These are phyloP conservation scores for Eragrostis nindensis DNA, from an alignment of 176 grass and related monocot genomes.

Conservation along the genomic window DNA sequence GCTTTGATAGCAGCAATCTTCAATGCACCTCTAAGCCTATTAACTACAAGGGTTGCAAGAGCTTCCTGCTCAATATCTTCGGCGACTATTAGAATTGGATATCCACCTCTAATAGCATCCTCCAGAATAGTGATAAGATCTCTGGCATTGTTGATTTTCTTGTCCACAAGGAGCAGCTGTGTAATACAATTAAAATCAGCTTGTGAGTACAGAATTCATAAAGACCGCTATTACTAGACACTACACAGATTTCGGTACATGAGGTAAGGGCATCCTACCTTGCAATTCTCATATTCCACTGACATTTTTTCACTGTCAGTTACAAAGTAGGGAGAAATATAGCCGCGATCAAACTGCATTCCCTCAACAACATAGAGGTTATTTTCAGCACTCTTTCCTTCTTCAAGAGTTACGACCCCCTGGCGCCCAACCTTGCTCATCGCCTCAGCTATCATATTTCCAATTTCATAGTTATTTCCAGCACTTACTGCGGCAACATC, in stretches of 20 bases:
- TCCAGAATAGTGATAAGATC: constrained; percentile 70
- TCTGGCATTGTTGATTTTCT: constrained; percentile 72
- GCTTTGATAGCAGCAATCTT: constrained; percentile 75
- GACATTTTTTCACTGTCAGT: constrained; percentile 83
- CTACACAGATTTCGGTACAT: background rate
- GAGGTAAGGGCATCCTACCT: constrained; percentile 41
- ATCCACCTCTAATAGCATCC: constrained; percentile 54
- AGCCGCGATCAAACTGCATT: constrained; percentile 75
- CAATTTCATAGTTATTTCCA: constrained; percentile 69
- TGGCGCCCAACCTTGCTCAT: constrained; percentile 69
- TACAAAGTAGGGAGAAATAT: constrained; percentile 83
- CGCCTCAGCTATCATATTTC: constrained; percentile 73
- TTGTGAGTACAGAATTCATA: background rate
- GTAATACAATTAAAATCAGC: constrained; percentile 18
- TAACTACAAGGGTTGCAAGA: constrained; percentile 76
- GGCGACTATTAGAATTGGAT: constrained; percentile 66
- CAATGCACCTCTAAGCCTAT: constrained; percentile 73
- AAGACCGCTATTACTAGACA: background rate
- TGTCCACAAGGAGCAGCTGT: constrained; percentile 73
- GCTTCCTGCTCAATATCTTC: constrained; percentile 89
- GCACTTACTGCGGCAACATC: constrained; percentile 67
- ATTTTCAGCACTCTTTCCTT: constrained; percentile 67
- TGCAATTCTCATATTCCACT: constrained; percentile 74
- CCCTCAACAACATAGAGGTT: constrained; percentile 70
- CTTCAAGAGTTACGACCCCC: constrained; percentile 74